phyloP scores from a whole-genome alignment of 192 early-diverging fungal species.

The Entomortierella lignicola region DNA sequence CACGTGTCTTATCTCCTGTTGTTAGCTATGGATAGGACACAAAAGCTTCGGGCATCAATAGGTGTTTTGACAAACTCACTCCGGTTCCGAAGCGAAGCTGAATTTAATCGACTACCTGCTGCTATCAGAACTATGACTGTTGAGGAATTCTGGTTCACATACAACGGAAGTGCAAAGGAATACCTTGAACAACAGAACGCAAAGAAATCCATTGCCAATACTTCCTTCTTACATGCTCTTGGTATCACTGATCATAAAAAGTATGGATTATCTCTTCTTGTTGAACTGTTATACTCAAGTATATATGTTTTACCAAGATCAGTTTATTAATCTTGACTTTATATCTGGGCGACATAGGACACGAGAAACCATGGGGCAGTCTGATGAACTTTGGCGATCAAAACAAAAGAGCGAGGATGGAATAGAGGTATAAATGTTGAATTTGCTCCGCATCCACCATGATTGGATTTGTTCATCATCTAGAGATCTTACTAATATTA shows the following conservation, averaged over 20 bases:
- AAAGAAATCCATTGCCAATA: slow-evolving; percentile 23
- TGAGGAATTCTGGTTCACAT: slow-evolving; percentile 45
- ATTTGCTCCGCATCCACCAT: neutral
- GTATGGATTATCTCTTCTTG: no score
- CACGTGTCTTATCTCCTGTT: neutral
- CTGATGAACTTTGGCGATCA: slow-evolving; percentile 7
- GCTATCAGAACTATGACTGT: slow-evolving; percentile 41
- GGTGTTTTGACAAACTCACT: slow-evolving; percentile 32
- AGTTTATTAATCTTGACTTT: no score
- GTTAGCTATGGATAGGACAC: slow-evolving; percentile 40
- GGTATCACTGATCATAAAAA: slow-evolving; percentile 24
- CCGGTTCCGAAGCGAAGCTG: slow-evolving; percentile 36
- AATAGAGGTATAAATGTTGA: neutral
- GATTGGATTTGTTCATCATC: neutral
- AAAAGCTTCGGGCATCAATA: slow-evolving; percentile 41
- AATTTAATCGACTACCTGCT: slow-evolving; percentile 40
- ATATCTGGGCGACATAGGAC: neutral
- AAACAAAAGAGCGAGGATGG: slow-evolving; percentile 6
- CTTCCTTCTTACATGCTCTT: slow-evolving; percentile 23
- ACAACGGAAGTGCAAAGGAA: slow-evolving; percentile 44
- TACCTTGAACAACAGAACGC: slow-evolving; percentile 26
- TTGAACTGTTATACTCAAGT: no score
- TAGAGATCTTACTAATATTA: neutral
- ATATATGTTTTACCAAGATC: no score
- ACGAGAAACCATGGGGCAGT: slow-evolving; percentile 6